Base-by-base conservation (phyloP, 2,329 filamentous ascomycete species). In the Aurifilum marmelostoma region DNA sequence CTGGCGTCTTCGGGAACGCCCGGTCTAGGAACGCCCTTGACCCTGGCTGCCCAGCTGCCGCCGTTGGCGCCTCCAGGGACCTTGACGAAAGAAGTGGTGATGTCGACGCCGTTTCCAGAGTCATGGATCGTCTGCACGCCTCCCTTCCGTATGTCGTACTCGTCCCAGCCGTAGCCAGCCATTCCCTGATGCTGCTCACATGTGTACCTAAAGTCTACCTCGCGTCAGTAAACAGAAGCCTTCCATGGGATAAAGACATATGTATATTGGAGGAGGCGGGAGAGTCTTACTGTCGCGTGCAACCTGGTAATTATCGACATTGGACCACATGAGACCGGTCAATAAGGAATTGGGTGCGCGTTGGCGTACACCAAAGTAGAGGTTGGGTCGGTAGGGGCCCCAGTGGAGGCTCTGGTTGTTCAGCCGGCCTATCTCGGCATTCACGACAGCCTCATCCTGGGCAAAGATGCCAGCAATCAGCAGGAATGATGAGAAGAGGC, bases 171-270 rank as follows among this genome's bases (percentile, higher is more conserved):
- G 79, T 99, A 99, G 67, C 95, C 95, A 62, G 89, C 91, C 87
- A 99, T 97, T 73, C 92, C 92, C 78, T 97, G 93, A 78, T 96
- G 88, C 79, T 99, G 96, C 79, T 98, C 96, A 81, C 96, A 99
- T 0, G 96, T 97, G 79, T 97, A 94, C 73, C 96, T 90, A 75
- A 97, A 91, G 75, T 90, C 93, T 96, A 77, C 1, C 66, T 70
- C 73, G 77, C 32, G 7, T 18, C 7, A 41, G 61, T 73, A 66
- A 73, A 69, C 12, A 54, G 32, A 43, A n/a, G 29, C 62, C 8
- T 16, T 18, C 14, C 21, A n/a, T 2, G n/a, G n/a, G 11, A 29
- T n/a, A n/a, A n/a, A n/a, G n/a, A n/a, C n/a, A n/a, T n/a, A n/a
- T n/a, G n/a, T n/a, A n/a, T n/a, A n/a, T n/a, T n/a, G n/a, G 58